A percentile compares a stretch with the other conserved stretches of the same genome.
Evolutionary conservation across 768 basidiomycete genomes (phyloP).

Genomic region (Chlorophyllum brunneum): DNA sequence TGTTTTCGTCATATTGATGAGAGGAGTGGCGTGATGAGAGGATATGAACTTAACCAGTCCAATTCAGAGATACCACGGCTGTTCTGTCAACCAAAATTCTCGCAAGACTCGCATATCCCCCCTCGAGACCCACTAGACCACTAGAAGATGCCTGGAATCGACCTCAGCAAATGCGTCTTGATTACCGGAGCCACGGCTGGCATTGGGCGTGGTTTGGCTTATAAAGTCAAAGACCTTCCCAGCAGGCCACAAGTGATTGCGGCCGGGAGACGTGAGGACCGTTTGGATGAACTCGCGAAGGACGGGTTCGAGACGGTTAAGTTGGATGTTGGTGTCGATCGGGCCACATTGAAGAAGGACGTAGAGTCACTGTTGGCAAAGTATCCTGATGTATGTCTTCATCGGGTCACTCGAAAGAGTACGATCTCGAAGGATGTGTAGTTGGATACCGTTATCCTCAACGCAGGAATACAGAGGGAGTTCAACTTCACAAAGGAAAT

Average conservation of each 20-base stretch:
- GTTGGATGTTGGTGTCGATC: conserved; percentile 40
- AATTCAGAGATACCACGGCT: neutral
- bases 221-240: conserved; percentile 43
- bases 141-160: conserved; percentile 30
- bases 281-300: conserved; percentile 45
- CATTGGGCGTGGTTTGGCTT: conserved; percentile 53
- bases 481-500: conserved; percentile 41
- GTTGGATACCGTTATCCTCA: conserved; percentile 33
- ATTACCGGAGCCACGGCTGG: conserved; percentile 55
- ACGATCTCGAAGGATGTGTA: too few species aligned
- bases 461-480: conserved; percentile 50
- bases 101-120: neutral
- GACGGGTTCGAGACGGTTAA: conserved; percentile 36
- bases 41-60: too few species aligned
- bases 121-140: neutral
- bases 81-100: neutral
- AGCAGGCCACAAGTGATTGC: conserved; percentile 47
- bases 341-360: conserved; percentile 33
- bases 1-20: neutral
- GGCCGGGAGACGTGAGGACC: conserved; percentile 45
- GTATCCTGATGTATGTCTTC: conserved; percentile 45
- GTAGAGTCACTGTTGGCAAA: conserved; percentile 35
- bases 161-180: conserved; percentile 46
- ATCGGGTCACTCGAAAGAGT: too few species aligned
- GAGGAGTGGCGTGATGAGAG: neutral